Evolutionary conservation across 2,329 filamentous ascomycete species (phyloP).

Genomic region (Xylaria multiplex): DNA sequence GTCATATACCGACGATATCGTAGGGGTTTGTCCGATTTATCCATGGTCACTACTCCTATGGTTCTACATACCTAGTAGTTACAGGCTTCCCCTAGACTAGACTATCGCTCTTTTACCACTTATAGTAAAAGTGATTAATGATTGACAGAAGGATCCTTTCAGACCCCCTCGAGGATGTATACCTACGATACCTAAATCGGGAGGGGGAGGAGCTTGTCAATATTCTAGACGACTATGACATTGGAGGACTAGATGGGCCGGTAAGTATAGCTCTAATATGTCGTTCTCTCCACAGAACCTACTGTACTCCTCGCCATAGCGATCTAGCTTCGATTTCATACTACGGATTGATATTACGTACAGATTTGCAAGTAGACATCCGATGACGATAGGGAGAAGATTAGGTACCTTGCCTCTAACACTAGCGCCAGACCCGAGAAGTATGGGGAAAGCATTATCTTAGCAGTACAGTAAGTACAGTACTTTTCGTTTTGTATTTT

Average conservation of each 20-base stretch:
- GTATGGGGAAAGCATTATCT: constrained; percentile 18
- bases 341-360: constrained; percentile 33
- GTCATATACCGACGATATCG: constrained; percentile 9
- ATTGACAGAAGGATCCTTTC: constrained; percentile 19
- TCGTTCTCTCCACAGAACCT: constrained; percentile 27
- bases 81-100: neutral
- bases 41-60: constrained; percentile 4
- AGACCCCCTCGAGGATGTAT: constrained; percentile 7
- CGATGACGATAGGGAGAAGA: neutral
- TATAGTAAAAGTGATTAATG: constrained; percentile 20
- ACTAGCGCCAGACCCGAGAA: constrained; percentile 20
- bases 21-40: constrained; percentile 20
- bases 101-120: constrained; percentile 11
- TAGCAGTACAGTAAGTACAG: constrained; percentile 29
- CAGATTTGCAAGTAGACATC: constrained; percentile 26
- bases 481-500: neutral
- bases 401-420: neutral
- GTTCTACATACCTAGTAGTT: neutral
- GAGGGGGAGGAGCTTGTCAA: neutral
- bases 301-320: constrained; percentile 33
- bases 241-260: neutral
- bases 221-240: constrained; percentile 1
- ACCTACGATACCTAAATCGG: constrained; percentile 3
- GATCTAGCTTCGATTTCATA: constrained; percentile 15
- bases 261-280: constrained; percentile 4